Evolutionary conservation across 2,329 filamentous ascomycete species (phyloP), one percentile per base, ranked within the genome.

Genomic region (Incumbomyces lentus): DNA sequence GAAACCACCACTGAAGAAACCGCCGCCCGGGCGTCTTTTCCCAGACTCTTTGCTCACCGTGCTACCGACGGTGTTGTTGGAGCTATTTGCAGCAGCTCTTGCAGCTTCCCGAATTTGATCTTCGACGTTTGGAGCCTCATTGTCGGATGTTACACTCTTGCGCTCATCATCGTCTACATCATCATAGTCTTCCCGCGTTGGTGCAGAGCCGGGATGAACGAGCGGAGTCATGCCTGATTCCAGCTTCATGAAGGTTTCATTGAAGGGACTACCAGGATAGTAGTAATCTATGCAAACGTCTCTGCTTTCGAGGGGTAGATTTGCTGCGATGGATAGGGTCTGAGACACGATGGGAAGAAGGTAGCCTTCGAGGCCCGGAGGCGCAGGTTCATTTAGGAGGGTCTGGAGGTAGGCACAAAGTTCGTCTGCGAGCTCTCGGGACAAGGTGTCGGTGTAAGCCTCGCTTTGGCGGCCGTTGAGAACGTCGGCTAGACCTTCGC

Each of bases 331-430:
- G 50, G 82, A 83, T 26, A 96, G 77, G 0, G 89, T 87, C 42
- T 96, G 75, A 65, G 95, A 89, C 46, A 95, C 76, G 62, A 98
- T 96, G 81, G 92, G 94, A 46, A 82, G 81, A 2, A 89, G 84
- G 52, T 86, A 88, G 43, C 86, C 88, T 54, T 90, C 82, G n/a
- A 96, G 75, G 7, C 88, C 89, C 1, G 81, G 68, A 0, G 87
- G 86, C 1, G 86, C 76, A 1, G 88, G 86, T 10, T 86, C 83
- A 47, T 79, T 75, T 40, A 96, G 72, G 59, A 86, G 81, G 59
- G 83, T 79, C 50, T 82, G 80, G 30, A 98, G 68, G 26, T 76
- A 79, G 3, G 76, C 78, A 2, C 81, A 81, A 47, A 90, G 71
- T 54, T 79, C 80, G 40, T 71, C 71, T 8, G 86, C 84, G 12